A percentile compares a stretch with the other conserved stretches of the same genome.
These are phyloP conservation scores for Bacidia rubella DNA, from an alignment of 495 filamentous ascomycete genomes.

Conservation along the genomic window DNA sequence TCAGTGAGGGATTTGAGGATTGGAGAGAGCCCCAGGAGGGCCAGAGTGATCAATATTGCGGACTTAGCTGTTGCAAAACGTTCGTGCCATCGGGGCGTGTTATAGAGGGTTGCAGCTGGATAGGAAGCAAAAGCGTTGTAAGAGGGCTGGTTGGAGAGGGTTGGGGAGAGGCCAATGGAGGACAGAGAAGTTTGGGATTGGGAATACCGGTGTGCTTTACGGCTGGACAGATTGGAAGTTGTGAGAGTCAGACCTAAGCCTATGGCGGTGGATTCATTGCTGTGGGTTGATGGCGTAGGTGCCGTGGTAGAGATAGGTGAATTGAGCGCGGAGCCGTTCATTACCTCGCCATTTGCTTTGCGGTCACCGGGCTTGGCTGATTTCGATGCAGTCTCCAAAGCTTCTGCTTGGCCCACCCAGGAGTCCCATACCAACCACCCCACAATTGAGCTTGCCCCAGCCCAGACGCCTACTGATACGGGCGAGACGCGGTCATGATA, in stretches of 20 bases:
- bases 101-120: slow-evolving; percentile 17
- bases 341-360: slow-evolving; percentile 28
- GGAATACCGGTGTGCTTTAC: slow-evolving; percentile 16
- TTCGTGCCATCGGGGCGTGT: slow-evolving; percentile 39
- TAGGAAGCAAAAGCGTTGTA: slow-evolving; percentile 10
- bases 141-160: slow-evolving; percentile 14
- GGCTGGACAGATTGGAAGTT: slow-evolving; percentile 8
- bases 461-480: slow-evolving; percentile 71
- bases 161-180: slow-evolving; percentile 4
- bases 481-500: slow-evolving; percentile 73
- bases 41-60: slow-evolving; percentile 82
- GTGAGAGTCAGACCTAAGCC: slow-evolving; percentile 36
- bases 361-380: slow-evolving; percentile 11
- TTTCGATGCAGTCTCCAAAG: slow-evolving; percentile 11
- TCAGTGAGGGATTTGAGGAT: slow-evolving; percentile 89
- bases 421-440: slow-evolving; percentile 63
- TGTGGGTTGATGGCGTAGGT: slow-evolving; percentile 20
- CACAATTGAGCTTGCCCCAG: slow-evolving; percentile 71
- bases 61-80: slow-evolving; percentile 72
- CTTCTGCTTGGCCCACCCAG: slow-evolving; percentile 59
- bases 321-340: slow-evolving; percentile 28
- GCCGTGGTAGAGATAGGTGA: slow-evolving; percentile 31
- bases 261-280: slow-evolving; percentile 19
- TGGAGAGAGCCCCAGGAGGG: slow-evolving; percentile 77
- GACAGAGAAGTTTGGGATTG: slow-evolving; percentile 11